Percentiles rank a stretch among this genome's conserved stretches.
These are phyloP conservation scores for Elsinoe perseae DNA, from an alignment of 2,329 filamentous ascomycete species.

Conservation along the genomic window DNA sequence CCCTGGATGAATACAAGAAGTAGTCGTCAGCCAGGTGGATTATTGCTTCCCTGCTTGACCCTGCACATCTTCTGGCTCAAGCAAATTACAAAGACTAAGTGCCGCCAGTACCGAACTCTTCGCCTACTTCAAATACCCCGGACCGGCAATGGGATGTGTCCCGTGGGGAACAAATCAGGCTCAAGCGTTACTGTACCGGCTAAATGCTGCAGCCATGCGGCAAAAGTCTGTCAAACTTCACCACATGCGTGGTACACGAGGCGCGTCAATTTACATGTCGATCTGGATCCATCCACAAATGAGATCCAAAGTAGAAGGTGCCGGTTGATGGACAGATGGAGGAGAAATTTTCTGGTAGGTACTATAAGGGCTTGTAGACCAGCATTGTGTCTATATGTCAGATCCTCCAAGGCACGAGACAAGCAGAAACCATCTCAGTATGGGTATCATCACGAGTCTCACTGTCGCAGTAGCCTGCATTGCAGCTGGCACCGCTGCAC, in stretches of 20 bases:
- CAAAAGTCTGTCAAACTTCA: background rate
- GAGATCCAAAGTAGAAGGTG: constrained; percentile 6
- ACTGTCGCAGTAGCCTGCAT: background rate
- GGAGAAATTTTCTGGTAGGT: background rate
- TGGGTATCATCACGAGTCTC: background rate
- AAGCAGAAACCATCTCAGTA: background rate
- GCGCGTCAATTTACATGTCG: constrained; percentile 1
- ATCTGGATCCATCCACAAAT: constrained; percentile 1
- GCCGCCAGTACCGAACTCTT: constrained; percentile 1
- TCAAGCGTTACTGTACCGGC: background rate
- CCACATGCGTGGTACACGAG: background rate
- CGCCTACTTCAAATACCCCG: background rate
- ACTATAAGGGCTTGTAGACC: background rate
- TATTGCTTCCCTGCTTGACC: background rate
- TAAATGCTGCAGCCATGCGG: constrained; percentile 7
- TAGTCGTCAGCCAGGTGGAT: background rate
- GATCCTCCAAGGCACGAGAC: background rate
- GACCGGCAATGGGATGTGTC: background rate
- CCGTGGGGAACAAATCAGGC: constrained; percentile 8
- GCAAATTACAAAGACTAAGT: background rate
- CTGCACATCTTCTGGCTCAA: background rate
- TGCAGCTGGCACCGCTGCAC: background rate
- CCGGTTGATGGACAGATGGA: background rate
- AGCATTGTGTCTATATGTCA: background rate
- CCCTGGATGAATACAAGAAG: background rate